Evolutionary conservation across 2,329 filamentous ascomycete species (phyloP), one percentile per base, ranked within the genome.

Genomic region (Zelopaecilomyces penicillatus): DNA sequence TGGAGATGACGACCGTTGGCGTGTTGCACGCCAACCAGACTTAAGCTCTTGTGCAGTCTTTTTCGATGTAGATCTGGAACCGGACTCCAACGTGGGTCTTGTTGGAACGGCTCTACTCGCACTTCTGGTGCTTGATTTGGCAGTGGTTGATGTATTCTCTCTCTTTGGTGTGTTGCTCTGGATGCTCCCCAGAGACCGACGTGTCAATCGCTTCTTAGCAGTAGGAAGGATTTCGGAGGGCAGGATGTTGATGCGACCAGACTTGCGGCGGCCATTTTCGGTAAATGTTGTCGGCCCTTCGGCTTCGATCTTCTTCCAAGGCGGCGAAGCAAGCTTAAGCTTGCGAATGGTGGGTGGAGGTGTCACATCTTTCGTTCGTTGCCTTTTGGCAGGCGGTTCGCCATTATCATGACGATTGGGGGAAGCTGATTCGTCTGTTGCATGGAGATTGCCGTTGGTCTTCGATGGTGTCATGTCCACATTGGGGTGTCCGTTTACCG

Each of bases 241-340:
- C 10, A 80, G 57, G 3, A 61, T 61, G 57, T 84, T 83, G 55
- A 80, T 78, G 49, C 81, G 75, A 35, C 79, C 79, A 26, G 81
- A 85, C 57, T 81, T 83, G 48, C 81, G 75, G 51, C 75, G 75
- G 40, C 86, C 87, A 76, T 75, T 85, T 67, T 75, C 78, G 38
- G 85, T 77, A 61, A 94, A 90, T 1, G 86, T 85, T 4, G 91
- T 93, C 26, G 93, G 93, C 0, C 93, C 93, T 29, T 95, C 86
- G 35, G 85, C 87, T 47, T 77, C 77, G 50, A 86, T 77, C 58
- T 81, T 87, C 70, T 93, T 97, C 93, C 93, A 98, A 26, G 93
- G 93, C 52, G 93, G 93, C 51, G 91, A 97, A 48, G 76, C 73
- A 43, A 70, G 68, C 44, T 67, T 68, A 0, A 51, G 48, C 47